Conservation (phyloP, 148 eudicot genomes). For the Polygonum maritimum region DNA sequence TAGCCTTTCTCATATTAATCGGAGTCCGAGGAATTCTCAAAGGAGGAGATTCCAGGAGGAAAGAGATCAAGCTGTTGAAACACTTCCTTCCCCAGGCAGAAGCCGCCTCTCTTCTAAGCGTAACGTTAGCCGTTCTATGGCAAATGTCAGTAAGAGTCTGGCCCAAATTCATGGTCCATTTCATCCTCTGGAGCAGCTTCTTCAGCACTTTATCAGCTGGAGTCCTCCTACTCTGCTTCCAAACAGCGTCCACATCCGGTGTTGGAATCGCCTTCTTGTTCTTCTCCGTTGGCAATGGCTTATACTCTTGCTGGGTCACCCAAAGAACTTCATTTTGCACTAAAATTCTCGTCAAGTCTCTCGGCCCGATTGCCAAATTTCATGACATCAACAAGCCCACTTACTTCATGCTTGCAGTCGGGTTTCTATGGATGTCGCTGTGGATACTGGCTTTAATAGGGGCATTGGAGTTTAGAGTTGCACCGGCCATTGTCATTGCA, state of each 20-base stretch:
- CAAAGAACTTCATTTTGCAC: slow-evolving; percentile 52
- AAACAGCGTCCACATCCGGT: slow-evolving; percentile 54
- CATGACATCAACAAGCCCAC: slow-evolving; percentile 62
- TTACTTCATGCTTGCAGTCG: slow-evolving; percentile 62
- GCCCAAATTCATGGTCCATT: slow-evolving; percentile 75
- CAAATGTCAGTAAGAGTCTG: slow-evolving; percentile 66
- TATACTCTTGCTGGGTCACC: slow-evolving; percentile 89
- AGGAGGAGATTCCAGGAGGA: slow-evolving; percentile 26
- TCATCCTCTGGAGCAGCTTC: slow-evolving; percentile 86
- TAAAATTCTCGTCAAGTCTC: slow-evolving; percentile 56
- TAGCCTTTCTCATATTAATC: slow-evolving; percentile 55
- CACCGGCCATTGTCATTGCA: slow-evolving; percentile 46
- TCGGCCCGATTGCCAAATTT: slow-evolving; percentile 73
- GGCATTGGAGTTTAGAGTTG: slow-evolving; percentile 57
- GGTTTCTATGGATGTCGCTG: slow-evolving; percentile 80
- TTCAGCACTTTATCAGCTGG: slow-evolving; percentile 62
- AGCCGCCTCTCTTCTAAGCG: slow-evolving; percentile 65
- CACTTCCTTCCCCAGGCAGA: slow-evolving; percentile 77
- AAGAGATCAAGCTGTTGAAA: slow-evolving; percentile 40
- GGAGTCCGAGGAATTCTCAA: slow-evolving; percentile 56
- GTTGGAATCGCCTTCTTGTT: slow-evolving; percentile 55
- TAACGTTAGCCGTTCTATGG: slow-evolving; percentile 68
- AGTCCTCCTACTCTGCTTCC: slow-evolving; percentile 79
- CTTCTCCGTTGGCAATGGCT: slow-evolving; percentile 72
- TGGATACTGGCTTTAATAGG: slow-evolving; percentile 88